Base-by-base conservation (phyloP, 1,284 basidiomycete genomes). In the Cryptococcus sp. region DNA sequence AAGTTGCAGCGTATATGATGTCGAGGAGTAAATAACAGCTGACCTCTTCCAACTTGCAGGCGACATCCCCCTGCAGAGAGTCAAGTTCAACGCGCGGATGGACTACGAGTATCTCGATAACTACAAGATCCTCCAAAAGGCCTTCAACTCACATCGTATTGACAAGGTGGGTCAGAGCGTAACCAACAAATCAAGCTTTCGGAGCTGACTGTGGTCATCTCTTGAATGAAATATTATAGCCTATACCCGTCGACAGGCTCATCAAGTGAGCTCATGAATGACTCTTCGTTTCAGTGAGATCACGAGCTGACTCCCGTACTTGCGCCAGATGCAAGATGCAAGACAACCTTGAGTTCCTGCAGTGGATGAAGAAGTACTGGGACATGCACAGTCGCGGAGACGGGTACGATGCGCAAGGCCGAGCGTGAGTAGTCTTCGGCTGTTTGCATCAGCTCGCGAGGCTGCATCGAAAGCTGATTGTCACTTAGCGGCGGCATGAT, bases 331-430 rank as follows among this genome's bases (percentile, higher is more conserved):
- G 95, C 84, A 98, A 98, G 83, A 99, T 99, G 95, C 96, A 98
- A 88, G 96, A 99, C 80, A 99, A 99, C 80, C 88, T 99, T 68
- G 96, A 99, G 78, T 99, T 99, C 80, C 77, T 95, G 57, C 95
- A 99, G 79, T 99, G 95, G 95, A 84, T 93, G 72, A 94, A 94
- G 76, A 89, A 89, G 54, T 97, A 88, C 80, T 99, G 96, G 95
- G 93, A 98, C 73, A 80, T 85, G 47, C 91, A 96, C 82, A 94
- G 87, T 74, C 86, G 87, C 4, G 95, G 94, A 0, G 88, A 90
- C 56, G 84, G 83, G 7, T 99, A 99, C 75, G 93, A 99, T 75
- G 83, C 96, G 0, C 87, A 89, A 1, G 91, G 82, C 13, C 65
- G 78, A 66, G 63, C 72, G 76, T 78, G 55, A 68, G 75, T 74